Evolutionary conservation across 192 early-diverging fungal species (phyloP).

Genomic region (Allomyces arbusculus): DNA sequence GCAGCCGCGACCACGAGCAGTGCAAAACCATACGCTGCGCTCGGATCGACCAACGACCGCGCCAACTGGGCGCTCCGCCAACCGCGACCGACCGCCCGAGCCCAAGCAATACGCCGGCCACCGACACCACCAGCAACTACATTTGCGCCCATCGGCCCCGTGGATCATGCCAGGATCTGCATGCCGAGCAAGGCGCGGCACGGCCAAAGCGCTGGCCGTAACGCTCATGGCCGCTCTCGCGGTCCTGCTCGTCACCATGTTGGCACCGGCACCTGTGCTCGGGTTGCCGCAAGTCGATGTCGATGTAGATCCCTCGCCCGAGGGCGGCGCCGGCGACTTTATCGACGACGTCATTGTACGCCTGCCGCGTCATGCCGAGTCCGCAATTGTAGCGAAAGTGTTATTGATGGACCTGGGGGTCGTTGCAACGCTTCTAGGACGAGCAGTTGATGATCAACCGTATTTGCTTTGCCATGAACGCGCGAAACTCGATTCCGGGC

Average conservation of each 20-base stretch:
- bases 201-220: neutral
- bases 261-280: neutral
- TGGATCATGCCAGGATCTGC: no score
- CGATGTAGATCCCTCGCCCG: neutral
- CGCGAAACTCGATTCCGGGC: constrained; percentile 14
- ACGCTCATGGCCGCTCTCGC: neutral
- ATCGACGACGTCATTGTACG: neutral
- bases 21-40: no score
- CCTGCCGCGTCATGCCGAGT: neutral
- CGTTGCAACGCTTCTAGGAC: neutral
- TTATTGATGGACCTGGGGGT: neutral
- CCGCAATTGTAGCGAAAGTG: neutral
- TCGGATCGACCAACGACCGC: no score
- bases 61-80: no score
- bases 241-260: neutral
- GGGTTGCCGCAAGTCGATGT: neutral
- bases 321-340: neutral
- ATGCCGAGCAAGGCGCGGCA: no score
- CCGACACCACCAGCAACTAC: no score
- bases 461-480: constrained; percentile 6
- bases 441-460: neutral
- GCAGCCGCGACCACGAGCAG: no score
- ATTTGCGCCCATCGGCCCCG: no score
- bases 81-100: no score
- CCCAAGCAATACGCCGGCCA: no score